Percentiles rank a stretch among this genome's conserved stretches.
Conservation (phyloP, 257 asterid species). For the Plantago major region DNA sequence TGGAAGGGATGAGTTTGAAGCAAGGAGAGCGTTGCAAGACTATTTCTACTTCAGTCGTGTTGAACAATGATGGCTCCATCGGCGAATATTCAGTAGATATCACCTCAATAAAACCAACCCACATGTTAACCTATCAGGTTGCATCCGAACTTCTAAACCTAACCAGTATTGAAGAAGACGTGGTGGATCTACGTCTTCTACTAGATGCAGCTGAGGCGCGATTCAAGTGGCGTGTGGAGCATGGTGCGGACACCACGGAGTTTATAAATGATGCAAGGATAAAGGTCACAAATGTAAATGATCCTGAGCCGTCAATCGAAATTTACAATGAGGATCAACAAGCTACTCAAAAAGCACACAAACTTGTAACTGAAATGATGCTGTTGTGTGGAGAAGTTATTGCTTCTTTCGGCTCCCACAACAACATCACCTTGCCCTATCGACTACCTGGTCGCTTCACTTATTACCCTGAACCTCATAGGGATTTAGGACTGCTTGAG, state of each 20-base stretch:
- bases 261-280: constrained; percentile 67
- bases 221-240: constrained; percentile 65
- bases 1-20: constrained; percentile 96
- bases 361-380: constrained; percentile 97
- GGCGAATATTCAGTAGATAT: constrained; percentile 88
- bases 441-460: constrained; percentile 79
- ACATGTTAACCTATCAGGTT: constrained; percentile 95
- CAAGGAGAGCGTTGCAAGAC: constrained; percentile 83
- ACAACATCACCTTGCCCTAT: constrained; percentile 74
- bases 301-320: constrained; percentile 81
- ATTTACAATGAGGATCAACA: constrained; percentile 89
- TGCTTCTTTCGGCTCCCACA: constrained; percentile 74
- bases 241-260: constrained; percentile 83
- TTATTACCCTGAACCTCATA: constrained; percentile 79
- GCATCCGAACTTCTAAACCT: constrained; percentile 90
- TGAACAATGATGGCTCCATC: constrained; percentile 89
- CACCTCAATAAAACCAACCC: constrained; percentile 82
- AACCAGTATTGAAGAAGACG: constrained; percentile 66
- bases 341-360: constrained; percentile 65
- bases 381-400: constrained; percentile 93
- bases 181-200: constrained; percentile 72
- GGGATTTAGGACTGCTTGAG: constrained; percentile 73
- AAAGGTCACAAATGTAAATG: constrained; percentile 80
- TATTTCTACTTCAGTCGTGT: constrained; percentile 73
- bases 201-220: constrained; percentile 88